These are phyloP conservation scores for Perilla frutescens DNA, from an alignment of 257 asterid species.

Conservation along the genomic window DNA sequence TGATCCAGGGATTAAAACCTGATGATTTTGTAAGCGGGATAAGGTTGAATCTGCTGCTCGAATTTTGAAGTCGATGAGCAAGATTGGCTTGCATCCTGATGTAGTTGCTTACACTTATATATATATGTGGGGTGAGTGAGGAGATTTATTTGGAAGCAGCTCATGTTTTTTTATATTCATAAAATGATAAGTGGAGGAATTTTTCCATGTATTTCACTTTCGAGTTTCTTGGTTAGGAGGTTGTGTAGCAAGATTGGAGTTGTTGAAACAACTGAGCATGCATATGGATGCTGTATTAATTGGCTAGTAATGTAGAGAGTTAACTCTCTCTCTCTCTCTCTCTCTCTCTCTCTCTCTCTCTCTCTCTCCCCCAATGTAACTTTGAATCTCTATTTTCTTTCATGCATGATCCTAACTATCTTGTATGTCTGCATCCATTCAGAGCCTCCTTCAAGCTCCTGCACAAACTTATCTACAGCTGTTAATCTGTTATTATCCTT, in stretches of 20 bases:
- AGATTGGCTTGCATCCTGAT: slow-evolving; percentile 58
- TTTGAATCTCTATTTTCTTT: no score
- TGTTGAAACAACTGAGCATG: slow-evolving; percentile 40
- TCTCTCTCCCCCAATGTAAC: no score
- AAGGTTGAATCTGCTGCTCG: slow-evolving; percentile 53
- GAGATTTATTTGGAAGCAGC: slow-evolving; percentile 55
- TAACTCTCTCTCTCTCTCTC: neutral
- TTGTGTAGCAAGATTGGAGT: slow-evolving; percentile 59
- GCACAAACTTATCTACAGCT: no score
- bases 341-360: neutral
- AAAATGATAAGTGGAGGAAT: slow-evolving; percentile 73
- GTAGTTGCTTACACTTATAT: slow-evolving; percentile 62
- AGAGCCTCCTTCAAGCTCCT: no score
- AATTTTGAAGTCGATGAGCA: slow-evolving; percentile 55
- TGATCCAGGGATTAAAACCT: slow-evolving; percentile 58
- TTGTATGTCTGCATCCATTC: no score
- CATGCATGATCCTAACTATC: no score
- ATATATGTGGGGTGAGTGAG: slow-evolving; percentile 56
- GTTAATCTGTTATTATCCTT: no score
- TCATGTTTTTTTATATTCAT: slow-evolving; percentile 39
- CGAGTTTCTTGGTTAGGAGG: slow-evolving; percentile 72
- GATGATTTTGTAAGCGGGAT: slow-evolving; percentile 65
- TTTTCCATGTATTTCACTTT: slow-evolving; percentile 57
- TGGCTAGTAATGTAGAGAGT: slow-evolving; percentile 25
- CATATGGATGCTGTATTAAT: slow-evolving; percentile 45